Percentiles rank a stretch among this genome's conserved stretches.
Conservation (phyloP, 2,329 filamentous ascomycete genomes). For the Chaetothyriales sp. region DNA sequence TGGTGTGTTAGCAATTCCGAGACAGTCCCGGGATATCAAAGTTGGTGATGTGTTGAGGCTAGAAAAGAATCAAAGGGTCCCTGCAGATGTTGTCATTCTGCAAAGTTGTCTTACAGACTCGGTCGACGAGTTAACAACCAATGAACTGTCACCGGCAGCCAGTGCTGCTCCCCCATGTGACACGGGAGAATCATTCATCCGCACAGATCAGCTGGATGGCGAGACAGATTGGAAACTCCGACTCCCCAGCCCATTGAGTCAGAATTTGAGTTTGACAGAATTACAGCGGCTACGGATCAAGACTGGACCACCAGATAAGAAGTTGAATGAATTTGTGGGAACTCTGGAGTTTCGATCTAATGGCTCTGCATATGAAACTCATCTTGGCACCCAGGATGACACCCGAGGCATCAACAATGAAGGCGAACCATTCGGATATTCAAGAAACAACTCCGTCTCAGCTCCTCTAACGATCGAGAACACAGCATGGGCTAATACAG, state of each 20-base stretch:
- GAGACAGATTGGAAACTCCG: constrained; percentile 98
- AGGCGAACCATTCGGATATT: constrained; percentile 4
- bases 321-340: constrained; percentile 90
- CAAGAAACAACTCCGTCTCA: constrained; percentile 26
- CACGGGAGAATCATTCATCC: constrained; percentile 67
- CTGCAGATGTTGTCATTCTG: constrained; percentile 75
- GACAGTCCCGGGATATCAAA: constrained; percentile 73
- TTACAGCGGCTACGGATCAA: constrained; percentile 53
- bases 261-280: constrained; percentile 57
- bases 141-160: too few relatives aligned
- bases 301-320: constrained; percentile 79
- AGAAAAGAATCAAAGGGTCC: constrained; percentile 79
- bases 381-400: constrained; percentile 45
- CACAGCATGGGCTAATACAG: constrained; percentile 95
- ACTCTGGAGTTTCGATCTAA: too few relatives aligned
- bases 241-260: constrained; percentile 70
- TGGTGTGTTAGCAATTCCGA: constrained; percentile 45
- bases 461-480: constrained; percentile 83
- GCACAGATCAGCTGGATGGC: constrained; percentile 91
- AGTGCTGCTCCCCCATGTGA: too few relatives aligned
- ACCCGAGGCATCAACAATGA: too few relatives aligned
- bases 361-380: too few relatives aligned
- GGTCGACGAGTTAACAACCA: constrained; percentile 10
- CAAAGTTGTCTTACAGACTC: constrained; percentile 58
- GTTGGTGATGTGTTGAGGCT: constrained; percentile 94